Base-by-base conservation (phyloP, 768 basidiomycete species). In the Pleurotus platypus region DNA sequence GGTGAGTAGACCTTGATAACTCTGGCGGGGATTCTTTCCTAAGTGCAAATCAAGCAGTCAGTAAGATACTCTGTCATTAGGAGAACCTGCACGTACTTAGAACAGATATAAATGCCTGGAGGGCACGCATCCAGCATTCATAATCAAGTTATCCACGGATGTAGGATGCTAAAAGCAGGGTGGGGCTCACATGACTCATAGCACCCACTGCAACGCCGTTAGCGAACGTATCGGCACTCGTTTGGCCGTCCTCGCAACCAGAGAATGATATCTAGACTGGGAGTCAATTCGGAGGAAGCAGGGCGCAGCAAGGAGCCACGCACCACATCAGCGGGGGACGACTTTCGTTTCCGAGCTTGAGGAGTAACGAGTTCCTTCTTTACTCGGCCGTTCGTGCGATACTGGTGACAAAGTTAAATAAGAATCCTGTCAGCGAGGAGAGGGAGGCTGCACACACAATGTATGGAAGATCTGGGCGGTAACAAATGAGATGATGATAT, bases 171-270 rank as follows among this genome's bases (percentile, higher is more conserved):
- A 43, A 16, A 51, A 45, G 26, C 13, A 15, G 37, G 15, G n/a
- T 57, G 46, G n/a, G 6, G 72, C 87, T 48, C 65, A 90, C 89
- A 70, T 87, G 78, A 68, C 87, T 89, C 87, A 91, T 91, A 2
- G 89, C 90, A 2, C 90, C 90, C 5, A 87, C 85, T 0, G 89
- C 85, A 2, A 81, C 73, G 20, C 86, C 86, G 16, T 75, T 76
- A 27, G 80, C 75, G 50, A 81, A 80, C 1, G 87, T 87, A 65
- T 90, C 89, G 0, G 86, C 85, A 64, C 89, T 90, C 1, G 81
- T 89, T 69, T 89, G 82, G 30, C 78, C 78, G 66, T 91, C 90
- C 55, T 81, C 76, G 63, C 89, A 89, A 16, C 82, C 87, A n/a
- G 87, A 84, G 69, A 84, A 89, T 1, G 85, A 87, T 53, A 91